Evolutionary conservation across 2,329 filamentous ascomycete species (phyloP).

Genomic region (Paramyrothecium sp.): DNA sequence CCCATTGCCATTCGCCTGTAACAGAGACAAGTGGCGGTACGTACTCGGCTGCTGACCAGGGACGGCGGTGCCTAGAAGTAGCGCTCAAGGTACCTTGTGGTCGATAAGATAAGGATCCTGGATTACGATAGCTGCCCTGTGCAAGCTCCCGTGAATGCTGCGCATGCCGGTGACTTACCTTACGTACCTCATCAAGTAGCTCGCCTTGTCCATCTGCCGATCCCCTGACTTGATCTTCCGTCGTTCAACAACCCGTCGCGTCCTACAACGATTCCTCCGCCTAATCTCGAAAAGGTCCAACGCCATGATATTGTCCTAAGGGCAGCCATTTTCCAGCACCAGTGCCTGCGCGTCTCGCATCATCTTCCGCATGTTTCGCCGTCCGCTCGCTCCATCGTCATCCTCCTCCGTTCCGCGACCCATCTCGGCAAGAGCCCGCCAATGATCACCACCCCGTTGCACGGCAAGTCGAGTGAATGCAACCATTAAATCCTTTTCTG

Average conservation of each 20-base stretch:
- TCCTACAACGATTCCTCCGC: neutral
- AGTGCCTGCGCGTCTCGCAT: neutral
- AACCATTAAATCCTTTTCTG: constrained; percentile 98
- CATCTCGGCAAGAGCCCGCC: constrained; percentile 21
- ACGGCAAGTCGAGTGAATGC: constrained; percentile 61
- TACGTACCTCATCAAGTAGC: neutral
- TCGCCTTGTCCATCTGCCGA: neutral
- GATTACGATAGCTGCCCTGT: neutral
- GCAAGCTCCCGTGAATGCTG: neutral
- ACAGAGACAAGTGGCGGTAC: too few relatives aligned
- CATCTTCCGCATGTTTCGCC: neutral
- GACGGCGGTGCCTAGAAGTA: too few relatives aligned
- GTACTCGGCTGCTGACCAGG: too few relatives aligned
- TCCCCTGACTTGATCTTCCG: neutral
- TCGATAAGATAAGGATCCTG: neutral
- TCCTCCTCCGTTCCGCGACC: neutral
- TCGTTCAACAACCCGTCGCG: neutral
- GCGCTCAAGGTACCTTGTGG: neutral
- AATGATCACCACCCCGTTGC: constrained; percentile 20
- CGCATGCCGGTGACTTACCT: neutral
- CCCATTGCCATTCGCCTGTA: too few relatives aligned
- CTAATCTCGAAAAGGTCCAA: neutral
- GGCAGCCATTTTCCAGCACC: neutral
- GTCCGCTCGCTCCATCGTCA: neutral
- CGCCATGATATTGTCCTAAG: neutral